Percentiles rank a stretch among this genome's conserved stretches.
Evolutionary conservation across 2,329 filamentous ascomycete species (phyloP).

Genomic region (Fusarium sp.): DNA sequence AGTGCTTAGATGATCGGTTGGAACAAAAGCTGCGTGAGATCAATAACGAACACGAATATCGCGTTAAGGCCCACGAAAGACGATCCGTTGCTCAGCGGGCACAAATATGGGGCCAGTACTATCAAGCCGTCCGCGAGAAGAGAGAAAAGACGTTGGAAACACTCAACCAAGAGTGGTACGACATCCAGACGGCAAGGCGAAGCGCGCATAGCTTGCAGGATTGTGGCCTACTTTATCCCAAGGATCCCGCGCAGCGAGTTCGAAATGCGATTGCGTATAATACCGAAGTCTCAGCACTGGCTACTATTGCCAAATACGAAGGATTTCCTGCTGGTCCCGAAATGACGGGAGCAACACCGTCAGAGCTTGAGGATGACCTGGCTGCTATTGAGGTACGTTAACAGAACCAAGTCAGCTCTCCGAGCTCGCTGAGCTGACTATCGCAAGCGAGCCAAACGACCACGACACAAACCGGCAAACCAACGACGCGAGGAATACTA

Average conservation of each 20-base stretch:
- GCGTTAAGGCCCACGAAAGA: slow-evolving; percentile 78
- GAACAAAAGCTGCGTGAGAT: slow-evolving; percentile 85
- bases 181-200: slow-evolving; percentile 89
- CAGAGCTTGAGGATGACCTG: slow-evolving; percentile 88
- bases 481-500: slow-evolving; percentile 63
- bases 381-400: slow-evolving; percentile 82
- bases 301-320: slow-evolving; percentile 92
- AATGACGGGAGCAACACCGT: slow-evolving; percentile 77
- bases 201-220: slow-evolving; percentile 84
- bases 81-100: slow-evolving; percentile 85
- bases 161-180: slow-evolving; percentile 91
- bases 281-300: slow-evolving; percentile 90
- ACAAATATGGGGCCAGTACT: slow-evolving; percentile 91
- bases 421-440: slow-evolving; percentile 36
- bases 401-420: slow-evolving; percentile 38
- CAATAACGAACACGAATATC: slow-evolving; percentile 79
- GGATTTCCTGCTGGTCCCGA: slow-evolving; percentile 96
- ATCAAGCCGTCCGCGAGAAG: slow-evolving; percentile 85
- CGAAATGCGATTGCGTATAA: slow-evolving; percentile 92
- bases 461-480: slow-evolving; percentile 56
- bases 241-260: slow-evolving; percentile 81
- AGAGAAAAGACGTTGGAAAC: slow-evolving; percentile 84
- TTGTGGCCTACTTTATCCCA: slow-evolving; percentile 84
- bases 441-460: slow-evolving; percentile 53
- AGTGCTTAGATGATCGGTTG: slow-evolving; percentile 84